Evolutionary conservation across 1,284 basidiomycete genomes (phyloP), one percentile per base, ranked within the genome.

Genomic region (Pascua sp.): DNA sequence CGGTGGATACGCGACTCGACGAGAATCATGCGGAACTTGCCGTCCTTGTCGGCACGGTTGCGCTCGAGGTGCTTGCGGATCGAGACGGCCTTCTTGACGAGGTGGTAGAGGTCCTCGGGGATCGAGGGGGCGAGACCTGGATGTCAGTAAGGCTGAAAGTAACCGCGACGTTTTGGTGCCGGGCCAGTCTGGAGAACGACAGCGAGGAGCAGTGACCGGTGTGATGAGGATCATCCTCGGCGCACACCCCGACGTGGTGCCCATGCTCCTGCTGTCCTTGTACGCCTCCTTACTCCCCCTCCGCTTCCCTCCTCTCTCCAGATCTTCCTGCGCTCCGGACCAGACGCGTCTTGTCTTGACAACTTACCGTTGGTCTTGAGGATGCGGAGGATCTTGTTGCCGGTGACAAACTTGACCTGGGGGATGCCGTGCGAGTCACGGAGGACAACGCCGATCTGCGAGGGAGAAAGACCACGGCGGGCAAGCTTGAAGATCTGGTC

Each of bases 1-100:
- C 95, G 87, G 85, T 98, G 95, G 81, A 98, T 97, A 77, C 95
- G 86, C 71, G 92, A 96, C 85, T 98, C 95, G 83, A 98, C 95
- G 71, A 97, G 83, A 83, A 95, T 94, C 75, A 95, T 86, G 78
- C 90, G 89, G 86, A 97, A 98, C 83, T 97, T 97, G 81, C 90
- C 92, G 77, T 83, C 92, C 84, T 91, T 93, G 85, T 97, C 95
- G 81, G 94, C 96, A 78, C 95, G 88, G 90, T 97, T 98, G 73
- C 86, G 85, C 82, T 97, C 92, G 71, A 98, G 86, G 82, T 98
- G 95, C 86, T 98, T 98, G 81, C 95, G 92, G 77, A 98, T 91
- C 69, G 90, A 85, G 77, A 98, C 94, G 78, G 95, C 95, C 87
- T 98, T 98, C 88, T 98, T 98, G 85, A 98, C 89, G 79, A 97